Evolutionary conservation across 2,329 filamentous ascomycete species (phyloP).

Genomic region (Drechmeria coniospora): DNA sequence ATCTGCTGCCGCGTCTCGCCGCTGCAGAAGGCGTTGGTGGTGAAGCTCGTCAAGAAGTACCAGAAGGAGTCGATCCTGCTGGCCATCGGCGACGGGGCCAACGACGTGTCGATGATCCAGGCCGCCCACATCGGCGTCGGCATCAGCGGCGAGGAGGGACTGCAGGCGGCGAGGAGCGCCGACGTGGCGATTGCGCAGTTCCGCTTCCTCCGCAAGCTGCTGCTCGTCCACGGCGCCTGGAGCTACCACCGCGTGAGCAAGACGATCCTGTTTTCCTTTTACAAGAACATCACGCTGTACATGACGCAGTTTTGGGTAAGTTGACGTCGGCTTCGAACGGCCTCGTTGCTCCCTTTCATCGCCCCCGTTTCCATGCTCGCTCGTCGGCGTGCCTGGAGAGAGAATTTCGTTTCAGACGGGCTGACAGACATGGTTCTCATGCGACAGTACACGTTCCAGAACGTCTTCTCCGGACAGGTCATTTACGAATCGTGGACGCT

Average conservation of each 20-base stretch:
- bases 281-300: slow-evolving; percentile 97
- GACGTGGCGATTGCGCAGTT: slow-evolving; percentile 96
- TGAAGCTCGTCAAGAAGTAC: slow-evolving; percentile 89
- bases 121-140: slow-evolving; percentile 95
- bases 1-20: slow-evolving; percentile 96
- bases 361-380: too few relatives aligned
- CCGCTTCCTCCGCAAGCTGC: slow-evolving; percentile 80
- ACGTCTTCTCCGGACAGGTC: slow-evolving; percentile 91
- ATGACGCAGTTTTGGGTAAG: slow-evolving; percentile 98
- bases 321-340: slow-evolving; percentile 8
- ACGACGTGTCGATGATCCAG: slow-evolving; percentile 99
- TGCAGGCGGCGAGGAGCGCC: slow-evolving; percentile 88
- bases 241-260: slow-evolving; percentile 95
- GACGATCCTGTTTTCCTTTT: slow-evolving; percentile 95
- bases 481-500: slow-evolving; percentile 99
- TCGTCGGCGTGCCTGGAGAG: too few relatives aligned
- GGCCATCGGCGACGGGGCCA: slow-evolving; percentile 92
- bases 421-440: too few relatives aligned
- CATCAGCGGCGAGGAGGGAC: slow-evolving; percentile 91
- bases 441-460: slow-evolving; percentile 96
- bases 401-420: too few relatives aligned
- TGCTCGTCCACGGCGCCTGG: slow-evolving; percentile 93
- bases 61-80: slow-evolving; percentile 83
- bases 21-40: slow-evolving; percentile 89
- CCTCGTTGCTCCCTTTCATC: too few relatives aligned